phyloP scores from a whole-genome alignment of 257 asterid species.

The Salvia hispanica region DNA sequence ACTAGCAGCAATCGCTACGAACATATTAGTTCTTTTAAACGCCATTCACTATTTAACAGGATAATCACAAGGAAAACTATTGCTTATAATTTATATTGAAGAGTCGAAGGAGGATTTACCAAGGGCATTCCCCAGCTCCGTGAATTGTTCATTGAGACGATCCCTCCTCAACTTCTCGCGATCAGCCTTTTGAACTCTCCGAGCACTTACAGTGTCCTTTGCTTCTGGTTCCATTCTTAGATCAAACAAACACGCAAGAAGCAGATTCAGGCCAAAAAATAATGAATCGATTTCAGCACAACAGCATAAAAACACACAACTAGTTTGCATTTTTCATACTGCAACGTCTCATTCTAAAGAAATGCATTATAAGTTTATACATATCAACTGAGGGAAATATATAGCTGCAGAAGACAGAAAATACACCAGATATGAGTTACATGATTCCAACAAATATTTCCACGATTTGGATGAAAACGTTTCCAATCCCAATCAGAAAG shows the following conservation, averaged over 20 bases:
- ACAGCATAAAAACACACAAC: not conserved
- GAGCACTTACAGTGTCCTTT: conserved; percentile 63
- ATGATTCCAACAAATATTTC: not conserved
- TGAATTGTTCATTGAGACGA: conserved; percentile 89
- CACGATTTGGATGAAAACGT: not conserved
- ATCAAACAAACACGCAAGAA: conserved; percentile 25
- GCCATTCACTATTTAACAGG: not conserved
- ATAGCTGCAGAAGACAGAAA: conserved; percentile 1
- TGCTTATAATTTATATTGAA: not conserved
- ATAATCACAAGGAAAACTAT: not conserved
- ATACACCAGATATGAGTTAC: not conserved
- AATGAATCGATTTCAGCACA: not conserved
- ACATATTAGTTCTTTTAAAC: not conserved
- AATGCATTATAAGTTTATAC: no score
- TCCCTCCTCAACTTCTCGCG: conserved; percentile 98
- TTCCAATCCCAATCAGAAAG: conserved; percentile 8
- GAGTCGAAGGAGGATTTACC: conserved; percentile 48
- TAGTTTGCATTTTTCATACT: not conserved
- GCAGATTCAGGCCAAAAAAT: conserved; percentile 11
- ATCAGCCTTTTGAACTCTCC: conserved; percentile 95
- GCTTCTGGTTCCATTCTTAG: conserved; percentile 68
- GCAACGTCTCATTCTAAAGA: conserved; percentile 12
- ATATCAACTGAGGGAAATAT: not conserved
- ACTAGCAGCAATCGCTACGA: conserved; percentile 4
- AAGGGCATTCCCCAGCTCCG: conserved; percentile 80